Evolutionary conservation across 148 eudicot species (phyloP).

Genomic region (Cornus florida): DNA sequence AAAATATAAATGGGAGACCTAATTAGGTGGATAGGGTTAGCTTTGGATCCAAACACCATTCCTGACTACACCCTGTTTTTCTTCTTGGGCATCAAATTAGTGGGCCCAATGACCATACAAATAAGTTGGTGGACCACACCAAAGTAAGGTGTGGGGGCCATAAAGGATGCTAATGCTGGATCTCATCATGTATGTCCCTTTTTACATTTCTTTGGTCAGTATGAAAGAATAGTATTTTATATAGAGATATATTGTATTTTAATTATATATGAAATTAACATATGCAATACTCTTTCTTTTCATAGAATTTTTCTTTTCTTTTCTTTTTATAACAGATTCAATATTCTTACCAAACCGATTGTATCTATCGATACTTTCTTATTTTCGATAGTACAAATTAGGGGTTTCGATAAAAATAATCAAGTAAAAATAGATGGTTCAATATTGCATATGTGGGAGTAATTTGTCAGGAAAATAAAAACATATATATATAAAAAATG

Average conservation of each 20-base stretch:
- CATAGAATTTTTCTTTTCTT: too few species aligned
- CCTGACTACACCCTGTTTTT: conserved; percentile 13
- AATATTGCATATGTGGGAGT: too few species aligned
- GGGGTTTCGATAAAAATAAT: too few species aligned
- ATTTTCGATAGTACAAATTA: too few species aligned
- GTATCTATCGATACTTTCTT: too few species aligned
- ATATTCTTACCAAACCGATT: too few species aligned
- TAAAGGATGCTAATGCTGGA: conserved; percentile 22
- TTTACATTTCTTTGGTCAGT: conserved; percentile 3
- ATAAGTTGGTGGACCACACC: conserved; percentile 24
- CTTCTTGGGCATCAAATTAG: conserved; percentile 19
- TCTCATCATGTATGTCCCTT: conserved; percentile 25
- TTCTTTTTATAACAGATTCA: too few species aligned
- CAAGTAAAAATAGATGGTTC: too few species aligned
- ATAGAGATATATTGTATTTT: neutral
- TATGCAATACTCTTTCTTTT: too few species aligned
- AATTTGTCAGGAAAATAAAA: too few species aligned
- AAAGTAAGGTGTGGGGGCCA: conserved; percentile 27
- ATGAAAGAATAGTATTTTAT: neutral
- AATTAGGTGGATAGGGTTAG: conserved; percentile 3
- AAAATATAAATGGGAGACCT: neutral
- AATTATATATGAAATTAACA: too few species aligned
- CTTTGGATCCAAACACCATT: conserved; percentile 42
- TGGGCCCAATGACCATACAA: conserved; percentile 14
- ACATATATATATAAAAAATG: too few species aligned